Percentiles rank a stretch among this genome's conserved stretches.
Conservation (phyloP, 2,329 filamentous ascomycete species). For the Ceratocystiopsis sp. region DNA sequence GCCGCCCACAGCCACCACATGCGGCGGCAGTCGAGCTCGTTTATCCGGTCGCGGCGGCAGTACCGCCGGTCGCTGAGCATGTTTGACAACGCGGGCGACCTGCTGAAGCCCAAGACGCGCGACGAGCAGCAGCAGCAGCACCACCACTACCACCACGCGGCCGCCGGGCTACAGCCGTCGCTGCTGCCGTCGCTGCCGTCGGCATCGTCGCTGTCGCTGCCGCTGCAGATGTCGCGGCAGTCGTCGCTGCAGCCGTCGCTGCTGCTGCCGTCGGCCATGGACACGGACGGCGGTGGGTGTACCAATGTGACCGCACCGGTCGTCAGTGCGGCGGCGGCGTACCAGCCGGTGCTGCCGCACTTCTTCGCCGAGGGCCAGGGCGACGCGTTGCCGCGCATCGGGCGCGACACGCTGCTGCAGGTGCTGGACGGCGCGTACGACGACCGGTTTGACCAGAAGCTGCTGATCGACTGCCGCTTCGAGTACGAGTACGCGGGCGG, state of each 20-base stretch:
- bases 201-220: slow-evolving; percentile 24
- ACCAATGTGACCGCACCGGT: no score
- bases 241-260: slow-evolving; percentile 22
- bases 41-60: slow-evolving; percentile 66
- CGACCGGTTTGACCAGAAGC: slow-evolving; percentile 58
- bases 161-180: background rate
- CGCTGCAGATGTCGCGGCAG: slow-evolving; percentile 30
- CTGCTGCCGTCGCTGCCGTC: slow-evolving; percentile 2
- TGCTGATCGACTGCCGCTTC: slow-evolving; percentile 92
- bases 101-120: slow-evolving; percentile 63
- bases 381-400: slow-evolving; percentile 79
- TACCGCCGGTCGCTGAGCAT: slow-evolving; percentile 90
- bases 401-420: slow-evolving; percentile 64
- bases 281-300: slow-evolving; percentile 56
- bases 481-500: slow-evolving; percentile 98
- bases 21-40: slow-evolving; percentile 55
- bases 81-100: slow-evolving; percentile 83
- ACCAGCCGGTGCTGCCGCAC: slow-evolving; percentile 63
- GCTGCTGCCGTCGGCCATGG: slow-evolving; percentile 59
- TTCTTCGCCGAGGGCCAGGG: slow-evolving; percentile 64
- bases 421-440: slow-evolving; percentile 74
- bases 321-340: slow-evolving; percentile 15
- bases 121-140: slow-evolving; percentile 32
- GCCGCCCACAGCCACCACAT: slow-evolving; percentile 33
- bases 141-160: no score